These are phyloP conservation scores for Baeospora myosura DNA, from an alignment of 1,284 basidiomycete species.

Conservation along the genomic window DNA sequence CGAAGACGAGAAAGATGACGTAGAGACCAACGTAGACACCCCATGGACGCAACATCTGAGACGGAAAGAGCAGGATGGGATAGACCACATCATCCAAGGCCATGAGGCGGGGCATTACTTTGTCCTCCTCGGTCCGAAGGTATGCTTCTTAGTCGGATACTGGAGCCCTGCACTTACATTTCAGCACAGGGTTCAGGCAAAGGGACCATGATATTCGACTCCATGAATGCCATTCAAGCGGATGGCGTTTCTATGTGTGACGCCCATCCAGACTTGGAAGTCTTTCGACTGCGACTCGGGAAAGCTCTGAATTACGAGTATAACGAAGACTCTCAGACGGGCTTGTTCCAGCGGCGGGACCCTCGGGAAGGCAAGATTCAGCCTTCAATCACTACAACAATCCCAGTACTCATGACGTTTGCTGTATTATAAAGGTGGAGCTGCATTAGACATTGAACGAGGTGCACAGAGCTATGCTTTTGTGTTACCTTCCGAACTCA, in stretches of 20 bases:
- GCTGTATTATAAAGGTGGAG: constrained; percentile 43
- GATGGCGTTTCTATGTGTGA: constrained; percentile 48
- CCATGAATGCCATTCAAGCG: constrained; percentile 67
- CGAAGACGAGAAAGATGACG: constrained; percentile 16
- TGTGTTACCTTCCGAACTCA: constrained; percentile 3
- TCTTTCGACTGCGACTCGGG: constrained; percentile 76
- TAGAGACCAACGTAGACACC: constrained; percentile 30
- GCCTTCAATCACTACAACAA: too few species aligned
- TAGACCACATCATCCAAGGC: constrained; percentile 74
- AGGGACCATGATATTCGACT: constrained; percentile 75
- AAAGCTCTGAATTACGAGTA: constrained; percentile 76
- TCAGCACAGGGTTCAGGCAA: constrained; percentile 55
- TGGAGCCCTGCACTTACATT: not conserved
- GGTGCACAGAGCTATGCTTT: constrained; percentile 30
- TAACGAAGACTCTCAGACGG: constrained; percentile 74
- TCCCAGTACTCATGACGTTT: constrained; percentile 2
- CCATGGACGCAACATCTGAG: constrained; percentile 56
- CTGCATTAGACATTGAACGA: constrained; percentile 77
- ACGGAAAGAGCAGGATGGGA: constrained; percentile 65
- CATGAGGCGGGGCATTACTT: constrained; percentile 58
- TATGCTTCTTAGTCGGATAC: constrained; percentile 18
- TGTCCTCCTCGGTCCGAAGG: constrained; percentile 72
- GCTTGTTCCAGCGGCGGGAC: constrained; percentile 74
- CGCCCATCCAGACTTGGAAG: constrained; percentile 52
- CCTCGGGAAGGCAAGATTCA: constrained; percentile 59